Base-by-base conservation (phyloP, 768 basidiomycete species). In the Termitomyces sp. region DNA sequence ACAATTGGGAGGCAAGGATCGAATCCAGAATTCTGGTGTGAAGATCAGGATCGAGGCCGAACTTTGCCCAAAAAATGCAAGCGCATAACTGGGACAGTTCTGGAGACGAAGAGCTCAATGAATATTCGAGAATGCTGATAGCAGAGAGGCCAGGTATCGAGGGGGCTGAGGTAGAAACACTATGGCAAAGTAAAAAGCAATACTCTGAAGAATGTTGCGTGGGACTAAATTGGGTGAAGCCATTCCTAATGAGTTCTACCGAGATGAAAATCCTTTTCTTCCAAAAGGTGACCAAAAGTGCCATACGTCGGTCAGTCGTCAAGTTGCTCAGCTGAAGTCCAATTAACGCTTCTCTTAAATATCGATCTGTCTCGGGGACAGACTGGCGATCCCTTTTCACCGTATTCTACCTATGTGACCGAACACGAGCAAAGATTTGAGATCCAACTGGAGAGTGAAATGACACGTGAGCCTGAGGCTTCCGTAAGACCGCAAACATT, bases 201-300 rank as follows among this genome's bases (percentile, higher is more conserved):
- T 76, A 59, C 80, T 70, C 43, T 78, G 78, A 17, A 88, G 76
- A 59, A 88, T 67, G 62, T 87, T 84, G 61, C 69, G 68, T 21
- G 85, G 84, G 37, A 85, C 64, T 2, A 62, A 66, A 52, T 82
- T 78, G 48, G 87, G 68, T 50, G 63, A 66, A 56, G 79, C 76
- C 60, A 70, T 32, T 80, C 81, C 84, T 61, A 52, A 61, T 30
- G 32, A 47, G 35, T 42, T 25, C 45, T 32, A 23, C 39, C 25
- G 23, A 21, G 25, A 53, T 14, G 7, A 35, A 35, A 12, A 21
- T 23, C 28, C 19, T 49, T 10, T 32, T 47, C 44, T 46, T 59
- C 56, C 41, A 32, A 58, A 56, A 57, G 43, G 43, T 25, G 30
- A 11, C 25, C 45, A 1, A 44, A 49, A n/a, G 35, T 46, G n/a